Evolutionary conservation across 2,329 filamentous ascomycete species (phyloP).

Genomic region (Lasiodiplodia hormozganensis): DNA sequence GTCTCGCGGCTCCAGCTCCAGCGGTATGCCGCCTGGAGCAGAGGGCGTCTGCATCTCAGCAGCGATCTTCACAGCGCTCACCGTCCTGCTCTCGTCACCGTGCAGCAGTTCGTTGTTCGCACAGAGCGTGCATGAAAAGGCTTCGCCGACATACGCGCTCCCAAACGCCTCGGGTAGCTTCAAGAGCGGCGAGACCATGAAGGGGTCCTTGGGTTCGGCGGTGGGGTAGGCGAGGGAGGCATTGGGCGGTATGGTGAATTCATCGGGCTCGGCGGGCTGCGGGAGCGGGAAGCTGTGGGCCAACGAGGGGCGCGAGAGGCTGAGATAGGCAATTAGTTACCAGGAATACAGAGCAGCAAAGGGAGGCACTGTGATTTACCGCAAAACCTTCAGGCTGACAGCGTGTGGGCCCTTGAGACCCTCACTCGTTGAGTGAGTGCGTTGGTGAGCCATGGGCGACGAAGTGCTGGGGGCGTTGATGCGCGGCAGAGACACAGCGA

Average conservation of each 20-base stretch:
- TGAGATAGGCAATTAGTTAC: conserved; percentile 46
- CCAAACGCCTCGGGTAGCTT: conserved; percentile 91
- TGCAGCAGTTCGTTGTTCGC: conserved; percentile 82
- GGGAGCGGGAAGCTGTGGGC: conserved; percentile 72
- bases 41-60: conserved; percentile 96
- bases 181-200: conserved; percentile 68
- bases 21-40: conserved; percentile 64
- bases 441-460: conserved; percentile 46
- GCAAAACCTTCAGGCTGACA: conserved; percentile 80
- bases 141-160: conserved; percentile 93
- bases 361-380: conserved; percentile 67
- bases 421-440: conserved; percentile 47
- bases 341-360: neutral
- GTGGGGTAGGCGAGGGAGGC: conserved; percentile 78
- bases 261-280: conserved; percentile 53
- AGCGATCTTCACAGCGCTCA: conserved; percentile 80
- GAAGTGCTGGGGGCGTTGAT: neutral
- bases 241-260: conserved; percentile 60
- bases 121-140: conserved; percentile 91
- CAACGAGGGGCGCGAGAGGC: conserved; percentile 82
- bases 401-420: conserved; percentile 69
- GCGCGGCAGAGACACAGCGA: neutral
- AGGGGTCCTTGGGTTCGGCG: conserved; percentile 55
- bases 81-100: conserved; percentile 52
- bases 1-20: conserved; percentile 55